phyloP scores from a whole-genome alignment of 345 rosid genomes.

The Angophora floribunda region DNA sequence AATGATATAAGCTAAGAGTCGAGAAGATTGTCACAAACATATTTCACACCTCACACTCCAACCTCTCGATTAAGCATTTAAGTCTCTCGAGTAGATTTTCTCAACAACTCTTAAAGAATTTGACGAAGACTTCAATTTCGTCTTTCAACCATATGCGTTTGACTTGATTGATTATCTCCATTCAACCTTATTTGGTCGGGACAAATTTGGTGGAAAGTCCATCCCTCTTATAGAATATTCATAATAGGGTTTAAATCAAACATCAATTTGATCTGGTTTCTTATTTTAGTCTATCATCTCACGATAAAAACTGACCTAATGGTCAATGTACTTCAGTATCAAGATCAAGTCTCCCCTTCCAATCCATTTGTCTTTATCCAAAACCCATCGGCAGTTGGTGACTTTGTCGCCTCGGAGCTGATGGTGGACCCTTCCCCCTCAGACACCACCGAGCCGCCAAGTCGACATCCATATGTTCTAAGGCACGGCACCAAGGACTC shows the following conservation, averaged over 20 bases:
- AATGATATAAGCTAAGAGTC: background rate
- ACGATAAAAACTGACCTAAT: background rate
- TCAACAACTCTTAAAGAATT: background rate
- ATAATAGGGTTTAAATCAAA: background rate
- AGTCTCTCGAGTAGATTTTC: background rate
- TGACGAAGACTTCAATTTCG: background rate
- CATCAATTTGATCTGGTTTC: background rate
- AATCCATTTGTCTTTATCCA: background rate
- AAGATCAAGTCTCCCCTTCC: background rate
- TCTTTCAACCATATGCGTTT: background rate
- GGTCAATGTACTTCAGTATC: background rate
- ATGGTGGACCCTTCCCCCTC: background rate
- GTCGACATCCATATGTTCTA: background rate
- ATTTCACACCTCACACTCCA: background rate
- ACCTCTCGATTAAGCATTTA: background rate
- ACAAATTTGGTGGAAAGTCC: background rate
- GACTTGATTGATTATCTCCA: background rate
- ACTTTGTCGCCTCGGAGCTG: too few relatives aligned
- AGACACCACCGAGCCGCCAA: background rate
- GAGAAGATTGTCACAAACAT: background rate
- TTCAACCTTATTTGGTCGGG: background rate
- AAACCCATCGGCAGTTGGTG: background rate
- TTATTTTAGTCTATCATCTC: background rate
- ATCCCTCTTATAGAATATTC: background rate
- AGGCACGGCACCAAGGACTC: background rate